phyloP scores from a whole-genome alignment of 2,329 filamentous ascomycete species.

The Teratosphaeria viscida region DNA sequence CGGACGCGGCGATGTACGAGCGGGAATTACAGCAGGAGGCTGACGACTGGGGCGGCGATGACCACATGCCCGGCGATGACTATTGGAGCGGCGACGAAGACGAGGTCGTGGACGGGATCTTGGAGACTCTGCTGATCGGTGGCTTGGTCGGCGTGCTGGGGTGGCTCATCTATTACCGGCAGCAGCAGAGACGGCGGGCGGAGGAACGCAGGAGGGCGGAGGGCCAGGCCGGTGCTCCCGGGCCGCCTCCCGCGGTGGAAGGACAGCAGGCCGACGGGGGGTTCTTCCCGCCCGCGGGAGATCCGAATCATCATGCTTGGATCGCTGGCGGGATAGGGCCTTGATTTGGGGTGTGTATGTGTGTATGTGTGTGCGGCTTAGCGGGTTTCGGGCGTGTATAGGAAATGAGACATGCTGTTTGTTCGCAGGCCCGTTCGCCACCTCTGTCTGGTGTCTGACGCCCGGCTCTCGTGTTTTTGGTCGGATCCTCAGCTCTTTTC shows the following conservation, averaged over 20 bases:
- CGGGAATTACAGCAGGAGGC: conserved; percentile 39
- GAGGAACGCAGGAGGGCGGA: conserved; percentile 31
- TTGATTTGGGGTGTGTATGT: conserved; percentile 17
- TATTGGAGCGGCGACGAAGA: conserved; percentile 42
- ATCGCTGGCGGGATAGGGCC: conserved; percentile 56
- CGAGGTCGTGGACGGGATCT: conserved; percentile 53
- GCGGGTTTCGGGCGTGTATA: background rate
- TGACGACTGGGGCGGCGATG: conserved; percentile 34
- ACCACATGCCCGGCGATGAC: conserved; percentile 40
- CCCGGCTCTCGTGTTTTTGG: background rate
- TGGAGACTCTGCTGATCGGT: conserved; percentile 79
- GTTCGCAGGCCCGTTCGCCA: background rate
- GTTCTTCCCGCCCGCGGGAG: conserved; percentile 55
- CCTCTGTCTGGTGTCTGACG: background rate
- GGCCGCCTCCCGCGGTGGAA: conserved; percentile 29
- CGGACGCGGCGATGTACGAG: conserved; percentile 30
- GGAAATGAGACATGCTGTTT: background rate
- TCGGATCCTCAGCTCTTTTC: too few relatives aligned
- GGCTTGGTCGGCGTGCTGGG: conserved; percentile 64
- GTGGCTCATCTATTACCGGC: conserved; percentile 70
- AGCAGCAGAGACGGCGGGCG: conserved; percentile 47
- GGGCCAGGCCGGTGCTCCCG: conserved; percentile 23
- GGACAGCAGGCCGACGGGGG: conserved; percentile 37
- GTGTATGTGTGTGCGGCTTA: background rate
- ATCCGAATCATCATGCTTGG: conserved; percentile 61